Evolutionary conservation across 371 early-diverging fungal species (phyloP).

Genomic region (Mucor circinelloides): DNA sequence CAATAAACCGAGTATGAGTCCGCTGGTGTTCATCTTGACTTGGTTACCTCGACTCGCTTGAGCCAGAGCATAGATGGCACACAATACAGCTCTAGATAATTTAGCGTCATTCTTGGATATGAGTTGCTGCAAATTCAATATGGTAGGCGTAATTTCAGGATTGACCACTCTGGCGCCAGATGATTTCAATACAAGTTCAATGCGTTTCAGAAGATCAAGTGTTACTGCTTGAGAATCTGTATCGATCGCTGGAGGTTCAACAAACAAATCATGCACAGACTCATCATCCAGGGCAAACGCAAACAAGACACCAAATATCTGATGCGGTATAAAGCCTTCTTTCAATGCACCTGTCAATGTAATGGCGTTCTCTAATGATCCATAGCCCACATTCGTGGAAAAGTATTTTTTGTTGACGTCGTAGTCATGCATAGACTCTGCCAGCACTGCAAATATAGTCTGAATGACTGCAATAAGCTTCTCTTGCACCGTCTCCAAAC

Average conservation of each 20-base stretch:
- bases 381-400: conserved; percentile 56
- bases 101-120: conserved; percentile 34
- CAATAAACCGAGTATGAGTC: conserved; percentile 55
- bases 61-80: conserved; percentile 52
- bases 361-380: conserved; percentile 63
- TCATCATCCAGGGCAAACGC: conserved; percentile 64
- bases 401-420: conserved; percentile 59
- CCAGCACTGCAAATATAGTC: conserved; percentile 56
- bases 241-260: neutral
- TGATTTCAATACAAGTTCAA: conserved; percentile 35
- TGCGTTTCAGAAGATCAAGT: neutral
- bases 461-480: conserved; percentile 44
- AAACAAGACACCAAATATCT: conserved; percentile 64
- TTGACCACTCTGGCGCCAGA: conserved; percentile 41
- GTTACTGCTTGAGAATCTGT: neutral
- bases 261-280: conserved; percentile 49
- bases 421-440: conserved; percentile 62
- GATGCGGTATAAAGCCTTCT: conserved; percentile 33
- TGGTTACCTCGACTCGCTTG: conserved; percentile 67
- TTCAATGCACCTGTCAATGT: conserved; percentile 60
- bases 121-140: conserved; percentile 53
- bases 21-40: conserved; percentile 61
- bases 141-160: conserved; percentile 59
- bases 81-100: conserved; percentile 48
- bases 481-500: conserved; percentile 19